Evolutionary conservation across 495 filamentous ascomycete genomes (phyloP), one percentile per base, ranked within the genome.

Genomic region (Bombardia bombarda): DNA sequence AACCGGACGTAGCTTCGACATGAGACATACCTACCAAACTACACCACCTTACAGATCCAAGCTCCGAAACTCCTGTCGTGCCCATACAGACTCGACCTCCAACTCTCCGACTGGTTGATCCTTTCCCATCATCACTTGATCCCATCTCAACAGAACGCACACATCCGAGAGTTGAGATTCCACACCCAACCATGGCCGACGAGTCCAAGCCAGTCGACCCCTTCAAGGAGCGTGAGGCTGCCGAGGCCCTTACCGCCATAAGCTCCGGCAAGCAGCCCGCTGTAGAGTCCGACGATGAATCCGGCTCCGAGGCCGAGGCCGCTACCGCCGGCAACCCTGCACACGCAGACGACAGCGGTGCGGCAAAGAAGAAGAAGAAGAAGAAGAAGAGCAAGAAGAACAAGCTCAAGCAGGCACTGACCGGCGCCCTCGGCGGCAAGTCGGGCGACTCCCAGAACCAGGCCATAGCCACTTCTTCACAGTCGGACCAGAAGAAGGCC

Each of bases 351-450:
- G 46, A 43, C 7, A 14, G 14, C 9, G 42, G 56, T 23, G 26
- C 41, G n/a, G n/a, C n/a, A n/a, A n/a, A n/a, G n/a, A 61, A 50
- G 9, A 70, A 67, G 37, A 69, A 64, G 41, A 70, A 70, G 50
- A 75, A 74, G 43, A 75, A 74, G 51, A 75, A 74, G 57, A 61
- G 55, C 32, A 72, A 71, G 42, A 68, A 59, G 49, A 69, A 66
- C 53, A 76, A 72, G 56, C 60, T 65, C 45, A 73, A 73, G 55
- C 72, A 79, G 45, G 45, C 51, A 18, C 45, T 48, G 32, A 28
- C 19, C 21, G 43, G 38, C 8, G 28, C 50, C 3, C 23, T 55
- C 7, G 48, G 39, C 5, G 35, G 46, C 12, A 48, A 49, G 0
- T 25, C 32, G 17, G 50, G 41, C 17, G 26, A 8, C 9, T 10